Percentiles rank a stretch among this genome's conserved stretches.
Evolutionary conservation across 768 basidiomycete species (phyloP).

Genomic region (Termitomyces sp.): DNA sequence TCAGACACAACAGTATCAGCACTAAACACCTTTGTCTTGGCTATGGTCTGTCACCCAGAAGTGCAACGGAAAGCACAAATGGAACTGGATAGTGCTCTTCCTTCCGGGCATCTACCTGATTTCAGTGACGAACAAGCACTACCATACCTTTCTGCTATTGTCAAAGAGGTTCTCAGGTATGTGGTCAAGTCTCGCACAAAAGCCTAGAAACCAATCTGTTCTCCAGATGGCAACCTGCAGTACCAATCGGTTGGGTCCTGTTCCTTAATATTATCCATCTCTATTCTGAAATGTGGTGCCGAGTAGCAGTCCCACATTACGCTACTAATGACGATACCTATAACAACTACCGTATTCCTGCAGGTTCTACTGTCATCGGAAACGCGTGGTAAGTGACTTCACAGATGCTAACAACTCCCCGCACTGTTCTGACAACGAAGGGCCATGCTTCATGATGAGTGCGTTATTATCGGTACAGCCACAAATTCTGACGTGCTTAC

Average conservation of each 20-base stretch:
- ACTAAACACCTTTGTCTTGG: conserved; percentile 19
- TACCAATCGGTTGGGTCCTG: conserved; percentile 16
- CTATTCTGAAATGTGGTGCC: background rate
- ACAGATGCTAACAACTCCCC: background rate
- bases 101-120: conserved; percentile 20
- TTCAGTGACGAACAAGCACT: conserved; percentile 22
- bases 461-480: background rate
- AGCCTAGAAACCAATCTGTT: background rate
- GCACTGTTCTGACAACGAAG: conserved; percentile 15
- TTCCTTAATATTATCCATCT: background rate
- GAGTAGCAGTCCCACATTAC: conserved; percentile 24
- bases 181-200: background rate
- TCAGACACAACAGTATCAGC: conserved; percentile 17
- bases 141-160: conserved; percentile 26
- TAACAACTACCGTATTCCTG: conserved; percentile 28
- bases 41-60: conserved; percentile 23
- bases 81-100: conserved; percentile 23
- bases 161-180: conserved; percentile 23
- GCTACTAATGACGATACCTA: conserved; percentile 26
- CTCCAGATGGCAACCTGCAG: conserved; percentile 18
- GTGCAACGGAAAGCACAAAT: conserved; percentile 19
- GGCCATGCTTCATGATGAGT: conserved; percentile 27
- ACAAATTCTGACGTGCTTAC: background rate
- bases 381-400: conserved; percentile 23
- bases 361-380: conserved; percentile 21